Conservation (phyloP, 768 basidiomycete species). For the Pleurotus tuber-regium region DNA sequence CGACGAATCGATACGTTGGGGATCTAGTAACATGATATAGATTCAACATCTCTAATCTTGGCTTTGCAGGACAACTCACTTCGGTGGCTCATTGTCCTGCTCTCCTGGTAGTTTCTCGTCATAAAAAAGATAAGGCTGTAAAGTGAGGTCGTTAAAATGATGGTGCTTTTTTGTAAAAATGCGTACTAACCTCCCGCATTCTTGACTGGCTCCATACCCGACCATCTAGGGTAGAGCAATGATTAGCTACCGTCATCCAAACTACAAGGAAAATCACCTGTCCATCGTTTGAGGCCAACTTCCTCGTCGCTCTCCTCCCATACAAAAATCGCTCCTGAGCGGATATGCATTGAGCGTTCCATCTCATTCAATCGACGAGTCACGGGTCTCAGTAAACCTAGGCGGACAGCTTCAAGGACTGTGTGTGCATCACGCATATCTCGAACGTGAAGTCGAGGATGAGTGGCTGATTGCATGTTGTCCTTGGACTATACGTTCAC, state of each 20-base stretch:
- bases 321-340: slow-evolving; percentile 62
- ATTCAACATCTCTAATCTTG: neutral
- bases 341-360: slow-evolving; percentile 53
- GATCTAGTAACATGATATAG: slow-evolving; percentile 24
- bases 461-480: slow-evolving; percentile 59
- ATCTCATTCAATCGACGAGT: slow-evolving; percentile 59
- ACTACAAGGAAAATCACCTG: slow-evolving; percentile 29
- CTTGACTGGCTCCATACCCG: slow-evolving; percentile 68
- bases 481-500: slow-evolving; percentile 9
- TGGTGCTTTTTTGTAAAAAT: slow-evolving; percentile 9
- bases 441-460: slow-evolving; percentile 62
- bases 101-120: slow-evolving; percentile 56
- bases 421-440: slow-evolving; percentile 65
- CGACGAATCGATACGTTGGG: slow-evolving; percentile 54
- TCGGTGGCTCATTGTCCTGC: slow-evolving; percentile 30
- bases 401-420: slow-evolving; percentile 64
- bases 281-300: slow-evolving; percentile 65
- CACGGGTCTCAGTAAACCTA: slow-evolving; percentile 49
- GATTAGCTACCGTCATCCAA: neutral
- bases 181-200: slow-evolving; percentile 52
- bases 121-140: slow-evolving; percentile 73
- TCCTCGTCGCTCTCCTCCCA: slow-evolving; percentile 73
- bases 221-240: slow-evolving; percentile 41
- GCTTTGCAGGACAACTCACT: slow-evolving; percentile 20
- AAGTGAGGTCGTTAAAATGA: slow-evolving; percentile 9